Conservation (phyloP, 2,329 filamentous ascomycete genomes). For the Pseudogymnoascus sp. region DNA sequence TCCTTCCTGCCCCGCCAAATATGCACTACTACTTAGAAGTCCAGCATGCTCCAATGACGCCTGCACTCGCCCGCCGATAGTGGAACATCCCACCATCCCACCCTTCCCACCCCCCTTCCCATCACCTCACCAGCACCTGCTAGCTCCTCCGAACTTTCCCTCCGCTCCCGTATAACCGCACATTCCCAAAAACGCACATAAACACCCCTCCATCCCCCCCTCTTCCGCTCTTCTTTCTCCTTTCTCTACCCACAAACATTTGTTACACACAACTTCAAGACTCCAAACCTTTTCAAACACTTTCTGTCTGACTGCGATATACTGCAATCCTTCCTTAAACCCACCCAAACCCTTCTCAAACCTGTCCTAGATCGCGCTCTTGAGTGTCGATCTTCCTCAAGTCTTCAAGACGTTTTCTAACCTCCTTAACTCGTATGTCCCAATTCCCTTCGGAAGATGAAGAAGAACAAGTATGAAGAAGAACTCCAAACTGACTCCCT, state of each 20-base stretch:
- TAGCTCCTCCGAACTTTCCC: conserved; percentile 2
- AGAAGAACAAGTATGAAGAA: conserved; percentile 10
- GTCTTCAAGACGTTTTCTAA: conserved; percentile 97
- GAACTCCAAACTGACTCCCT: conserved; percentile 16
- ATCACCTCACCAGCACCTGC: neutral
- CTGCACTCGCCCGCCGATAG: neutral
- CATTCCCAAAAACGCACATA: neutral
- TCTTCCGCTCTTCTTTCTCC: conserved; percentile 7
- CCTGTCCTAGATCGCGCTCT: conserved; percentile 22
- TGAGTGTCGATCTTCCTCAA: conserved; percentile 29
- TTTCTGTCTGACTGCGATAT: neutral
- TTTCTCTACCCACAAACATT: neutral
- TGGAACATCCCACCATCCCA: neutral
- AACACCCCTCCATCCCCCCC: conserved; percentile 2
- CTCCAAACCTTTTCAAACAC: neutral
- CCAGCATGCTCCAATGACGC: neutral
- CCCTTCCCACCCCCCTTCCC: neutral
- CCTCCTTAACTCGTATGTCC: conserved; percentile 83
- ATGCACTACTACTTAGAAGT: neutral
- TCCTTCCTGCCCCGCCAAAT: neutral
- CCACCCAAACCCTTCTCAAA: neutral
- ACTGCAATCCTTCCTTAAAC: conserved; percentile 8
- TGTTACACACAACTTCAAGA: neutral
- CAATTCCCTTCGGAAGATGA: neutral
- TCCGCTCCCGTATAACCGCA: neutral